These are phyloP conservation scores for Alternaria arborescens DNA, from an alignment of 2,329 filamentous ascomycete species.

Conservation along the genomic window DNA sequence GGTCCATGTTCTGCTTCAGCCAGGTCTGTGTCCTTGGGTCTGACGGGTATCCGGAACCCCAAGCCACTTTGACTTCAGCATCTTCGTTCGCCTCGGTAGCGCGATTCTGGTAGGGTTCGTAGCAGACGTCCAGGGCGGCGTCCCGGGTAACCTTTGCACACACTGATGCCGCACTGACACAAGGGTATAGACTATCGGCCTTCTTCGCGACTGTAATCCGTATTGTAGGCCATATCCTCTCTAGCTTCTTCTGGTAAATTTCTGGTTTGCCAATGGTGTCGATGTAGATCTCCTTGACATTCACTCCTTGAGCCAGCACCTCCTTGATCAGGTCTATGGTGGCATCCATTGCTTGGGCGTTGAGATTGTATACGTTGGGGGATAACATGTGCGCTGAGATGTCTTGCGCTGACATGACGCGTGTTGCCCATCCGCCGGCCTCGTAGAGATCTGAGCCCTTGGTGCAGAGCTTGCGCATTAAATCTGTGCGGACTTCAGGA, in stretches of 20 bases:
- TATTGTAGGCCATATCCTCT: constrained; percentile 79
- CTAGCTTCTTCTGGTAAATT: constrained; percentile 83
- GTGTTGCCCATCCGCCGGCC: constrained; percentile 84
- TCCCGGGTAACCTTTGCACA: constrained; percentile 97
- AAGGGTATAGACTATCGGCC: constrained; percentile 90
- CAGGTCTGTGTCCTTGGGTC: constrained; percentile 82
- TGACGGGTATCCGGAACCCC: constrained; percentile 94
- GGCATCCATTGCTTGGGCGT: constrained; percentile 93
- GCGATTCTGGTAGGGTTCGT: constrained; percentile 59
- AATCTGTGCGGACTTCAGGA: constrained; percentile 74
- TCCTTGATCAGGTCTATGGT: constrained; percentile 83
- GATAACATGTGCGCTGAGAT: constrained; percentile 82
- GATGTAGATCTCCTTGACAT: constrained; percentile 89
- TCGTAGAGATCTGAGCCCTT: constrained; percentile 64
- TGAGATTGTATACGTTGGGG: constrained; percentile 80
- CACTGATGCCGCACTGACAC: constrained; percentile 91
- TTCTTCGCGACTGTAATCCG: constrained; percentile 68
- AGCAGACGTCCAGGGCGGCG: constrained; percentile 83
- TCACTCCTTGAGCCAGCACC: constrained; percentile 79
- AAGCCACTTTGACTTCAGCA: constrained; percentile 59
- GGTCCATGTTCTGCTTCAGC: constrained; percentile 88
- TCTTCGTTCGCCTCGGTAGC: constrained; percentile 38
- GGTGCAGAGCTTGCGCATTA: constrained; percentile 78
- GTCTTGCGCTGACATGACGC: constrained; percentile 81
- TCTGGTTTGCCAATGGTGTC: constrained; percentile 89